These are phyloP conservation scores for Entonaema liquescens DNA, from an alignment of 495 filamentous ascomycete genomes.

Conservation along the genomic window DNA sequence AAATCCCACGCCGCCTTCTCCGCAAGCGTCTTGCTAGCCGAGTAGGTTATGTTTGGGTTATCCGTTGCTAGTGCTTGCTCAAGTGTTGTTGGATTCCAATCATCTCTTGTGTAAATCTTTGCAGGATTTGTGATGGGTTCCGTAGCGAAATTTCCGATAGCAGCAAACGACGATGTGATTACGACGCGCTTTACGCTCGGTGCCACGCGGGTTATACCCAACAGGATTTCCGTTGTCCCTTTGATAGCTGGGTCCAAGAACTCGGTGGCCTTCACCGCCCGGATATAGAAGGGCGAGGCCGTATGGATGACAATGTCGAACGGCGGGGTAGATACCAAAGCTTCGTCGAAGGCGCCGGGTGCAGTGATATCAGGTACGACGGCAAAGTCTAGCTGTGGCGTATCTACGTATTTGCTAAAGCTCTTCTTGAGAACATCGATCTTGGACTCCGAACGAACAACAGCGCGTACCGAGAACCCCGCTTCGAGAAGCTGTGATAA, in stretches of 20 bases:
- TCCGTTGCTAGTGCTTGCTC: slow-evolving; percentile 57
- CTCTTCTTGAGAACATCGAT: slow-evolving; percentile 47
- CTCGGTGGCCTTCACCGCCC: slow-evolving; percentile 47
- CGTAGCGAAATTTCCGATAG: slow-evolving; percentile 45
- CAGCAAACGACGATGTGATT: slow-evolving; percentile 60
- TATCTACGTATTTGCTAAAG: slow-evolving; percentile 43
- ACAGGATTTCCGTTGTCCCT: slow-evolving; percentile 58
- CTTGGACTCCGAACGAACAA: slow-evolving; percentile 50
- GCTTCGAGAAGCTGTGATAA: slow-evolving; percentile 61
- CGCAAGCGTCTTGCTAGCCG: slow-evolving; percentile 55
- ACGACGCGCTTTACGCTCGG: slow-evolving; percentile 59
- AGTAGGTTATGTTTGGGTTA: slow-evolving; percentile 47
- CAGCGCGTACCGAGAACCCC: slow-evolving; percentile 57
- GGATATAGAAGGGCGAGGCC: slow-evolving; percentile 57
- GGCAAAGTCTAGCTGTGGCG: slow-evolving; percentile 53
- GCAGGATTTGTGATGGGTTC: slow-evolving; percentile 44
- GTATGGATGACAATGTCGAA: slow-evolving; percentile 63
- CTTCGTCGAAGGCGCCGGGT: slow-evolving; percentile 59
- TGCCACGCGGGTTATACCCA: slow-evolving; percentile 70
- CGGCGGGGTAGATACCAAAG: slow-evolving; percentile 57
- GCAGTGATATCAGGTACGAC: slow-evolving; percentile 57
- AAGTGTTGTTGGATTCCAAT: slow-evolving; percentile 54
- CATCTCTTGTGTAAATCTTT: slow-evolving; percentile 50
- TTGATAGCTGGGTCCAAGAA: slow-evolving; percentile 58
- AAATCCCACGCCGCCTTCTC: slow-evolving; percentile 81